Evolutionary conservation across 2,329 filamentous ascomycete species (phyloP).

Genomic region (Hypoxylon sp.): DNA sequence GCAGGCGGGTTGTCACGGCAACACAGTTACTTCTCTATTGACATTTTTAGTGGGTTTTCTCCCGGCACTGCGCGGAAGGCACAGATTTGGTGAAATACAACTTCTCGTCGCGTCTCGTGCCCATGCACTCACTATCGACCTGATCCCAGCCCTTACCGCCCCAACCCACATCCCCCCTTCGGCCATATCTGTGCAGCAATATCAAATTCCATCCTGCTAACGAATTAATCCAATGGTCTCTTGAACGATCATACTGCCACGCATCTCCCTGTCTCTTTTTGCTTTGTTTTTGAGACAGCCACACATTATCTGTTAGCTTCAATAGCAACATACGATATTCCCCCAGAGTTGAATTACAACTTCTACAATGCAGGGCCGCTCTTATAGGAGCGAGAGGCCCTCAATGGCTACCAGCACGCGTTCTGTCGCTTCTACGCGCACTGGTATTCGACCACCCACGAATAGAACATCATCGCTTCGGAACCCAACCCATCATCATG

Average conservation of each 20-base stretch:
- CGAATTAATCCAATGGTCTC: constrained; percentile 21
- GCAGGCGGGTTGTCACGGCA: constrained; percentile 42
- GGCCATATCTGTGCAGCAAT: constrained; percentile 12
- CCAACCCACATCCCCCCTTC: constrained; percentile 23
- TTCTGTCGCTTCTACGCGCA: constrained; percentile 43
- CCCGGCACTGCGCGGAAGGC: constrained; percentile 9
- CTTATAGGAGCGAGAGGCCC: constrained; percentile 53
- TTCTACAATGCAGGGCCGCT: constrained; percentile 53
- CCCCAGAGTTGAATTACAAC: constrained; percentile 17
- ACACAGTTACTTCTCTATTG: constrained; percentile 45
- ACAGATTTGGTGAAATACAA: constrained; percentile 18
- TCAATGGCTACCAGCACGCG: constrained; percentile 48
- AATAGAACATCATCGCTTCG: constrained; percentile 49
- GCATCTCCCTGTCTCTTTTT: neutral
- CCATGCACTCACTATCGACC: constrained; percentile 6
- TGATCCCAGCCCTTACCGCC: constrained; percentile 12
- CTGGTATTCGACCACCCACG: constrained; percentile 45
- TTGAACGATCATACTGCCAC: constrained; percentile 6
- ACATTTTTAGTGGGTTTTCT: constrained; percentile 35
- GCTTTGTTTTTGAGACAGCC: constrained; percentile 11
- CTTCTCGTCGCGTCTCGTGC: constrained; percentile 33
- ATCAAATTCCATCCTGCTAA: constrained; percentile 17
- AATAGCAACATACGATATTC: constrained; percentile 34
- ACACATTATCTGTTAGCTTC: constrained; percentile 32
- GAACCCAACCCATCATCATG: constrained; percentile 47